Conservation (phyloP, 257 asterid species). For the Scutellaria minor region DNA sequence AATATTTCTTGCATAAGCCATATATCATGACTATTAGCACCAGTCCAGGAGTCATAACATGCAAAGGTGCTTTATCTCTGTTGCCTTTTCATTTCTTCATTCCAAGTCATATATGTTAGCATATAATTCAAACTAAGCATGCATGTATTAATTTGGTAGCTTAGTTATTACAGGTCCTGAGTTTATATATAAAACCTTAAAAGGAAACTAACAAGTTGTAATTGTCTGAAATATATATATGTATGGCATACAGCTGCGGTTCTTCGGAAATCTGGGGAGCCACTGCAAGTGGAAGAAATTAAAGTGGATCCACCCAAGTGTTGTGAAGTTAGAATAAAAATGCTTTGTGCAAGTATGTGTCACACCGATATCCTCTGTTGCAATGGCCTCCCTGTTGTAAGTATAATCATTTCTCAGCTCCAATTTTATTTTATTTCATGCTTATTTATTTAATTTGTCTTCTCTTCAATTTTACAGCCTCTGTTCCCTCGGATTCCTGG, state of each 20-base stretch:
- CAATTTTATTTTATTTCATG: neutral
- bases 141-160: too few species aligned
- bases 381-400: constrained; percentile 53
- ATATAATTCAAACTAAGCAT: too few species aligned
- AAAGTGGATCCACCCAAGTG: constrained; percentile 62
- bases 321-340: constrained; percentile 61
- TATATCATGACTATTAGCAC: constrained; percentile 7
- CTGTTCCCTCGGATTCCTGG: constrained; percentile 80
- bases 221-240: too few species aligned
- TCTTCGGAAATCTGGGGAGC: constrained; percentile 50
- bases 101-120: neutral
- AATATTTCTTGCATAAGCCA: neutral
- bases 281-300: constrained; percentile 52
- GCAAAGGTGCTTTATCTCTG: constrained; percentile 45
- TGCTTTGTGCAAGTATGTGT: constrained; percentile 70
- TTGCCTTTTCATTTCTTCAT: neutral
- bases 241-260: constrained; percentile 52
- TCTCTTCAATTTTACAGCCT: constrained; percentile 47
- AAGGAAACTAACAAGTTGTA: too few species aligned
- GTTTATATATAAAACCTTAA: too few species aligned
- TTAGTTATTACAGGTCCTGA: too few species aligned
- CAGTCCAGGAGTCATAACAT: constrained; percentile 43
- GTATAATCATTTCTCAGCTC: neutral
- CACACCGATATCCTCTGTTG: constrained; percentile 57
- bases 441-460: neutral